phyloP scores from a whole-genome alignment of 306 rosid genomes.

The Quercus agrifolia region DNA sequence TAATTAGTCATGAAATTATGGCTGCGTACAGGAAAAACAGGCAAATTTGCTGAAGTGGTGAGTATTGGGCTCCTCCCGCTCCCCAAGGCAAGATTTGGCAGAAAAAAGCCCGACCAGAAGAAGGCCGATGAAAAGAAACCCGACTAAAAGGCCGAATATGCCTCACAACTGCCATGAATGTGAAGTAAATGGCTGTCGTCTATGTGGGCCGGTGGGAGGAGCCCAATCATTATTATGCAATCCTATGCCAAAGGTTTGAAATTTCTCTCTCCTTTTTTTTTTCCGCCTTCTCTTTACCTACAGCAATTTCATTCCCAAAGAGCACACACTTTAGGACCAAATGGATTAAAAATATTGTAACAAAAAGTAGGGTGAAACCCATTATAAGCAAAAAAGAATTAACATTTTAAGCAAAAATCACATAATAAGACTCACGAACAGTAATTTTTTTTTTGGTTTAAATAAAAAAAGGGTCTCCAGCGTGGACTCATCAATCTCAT shows the following conservation, averaged over 20 bases:
- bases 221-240: constrained; percentile 29
- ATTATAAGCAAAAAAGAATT: too few relatives aligned
- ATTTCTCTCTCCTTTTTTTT: too few relatives aligned
- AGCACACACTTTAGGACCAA: too few relatives aligned
- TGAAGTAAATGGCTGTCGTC: constrained; percentile 14
- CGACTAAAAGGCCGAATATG: background rate
- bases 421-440: too few relatives aligned
- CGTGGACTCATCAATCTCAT: too few relatives aligned
- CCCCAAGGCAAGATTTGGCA: constrained; percentile 22
- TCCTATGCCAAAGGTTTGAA: background rate
- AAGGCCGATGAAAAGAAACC: constrained; percentile 22
- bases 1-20: constrained; percentile 29
- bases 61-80: constrained; percentile 53
- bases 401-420: too few relatives aligned
- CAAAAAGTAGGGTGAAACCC: too few relatives aligned
- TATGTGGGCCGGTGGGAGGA: constrained; percentile 27
- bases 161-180: constrained; percentile 10
- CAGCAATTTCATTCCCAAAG: too few relatives aligned
- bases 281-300: too few relatives aligned
- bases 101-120: constrained; percentile 29
- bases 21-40: constrained; percentile 40
- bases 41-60: constrained; percentile 45
- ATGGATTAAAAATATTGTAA: too few relatives aligned
- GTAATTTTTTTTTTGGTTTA: too few relatives aligned
- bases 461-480: too few relatives aligned